A percentile compares a stretch with the other conserved stretches of the same genome.
These are phyloP conservation scores for Thalassiosira delicatula DNA, from an alignment of 352 stramenopile species.

Conservation along the genomic window DNA sequence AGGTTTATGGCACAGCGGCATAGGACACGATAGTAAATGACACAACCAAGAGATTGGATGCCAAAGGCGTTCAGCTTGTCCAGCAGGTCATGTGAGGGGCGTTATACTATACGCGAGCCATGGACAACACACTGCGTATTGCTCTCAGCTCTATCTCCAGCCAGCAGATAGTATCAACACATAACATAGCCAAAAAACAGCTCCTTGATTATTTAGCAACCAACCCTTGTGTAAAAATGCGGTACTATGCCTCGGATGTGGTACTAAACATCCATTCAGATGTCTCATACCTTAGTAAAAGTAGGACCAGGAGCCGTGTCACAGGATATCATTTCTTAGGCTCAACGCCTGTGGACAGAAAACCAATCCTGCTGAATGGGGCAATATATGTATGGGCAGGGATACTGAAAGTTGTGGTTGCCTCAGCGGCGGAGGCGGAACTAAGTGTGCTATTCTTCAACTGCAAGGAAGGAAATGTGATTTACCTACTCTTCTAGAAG, in stretches of 20 bases:
- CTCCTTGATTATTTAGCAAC: conserved; percentile 49
- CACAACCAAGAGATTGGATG: not conserved
- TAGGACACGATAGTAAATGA: not conserved
- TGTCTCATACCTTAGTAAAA: conserved; percentile 46
- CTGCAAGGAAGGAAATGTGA: conserved; percentile 25
- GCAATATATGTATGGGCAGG: not conserved
- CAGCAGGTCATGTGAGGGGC: conserved; percentile 20
- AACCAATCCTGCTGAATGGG: not conserved
- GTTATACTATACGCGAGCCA: conserved; percentile 1
- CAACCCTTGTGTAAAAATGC: conserved; percentile 26
- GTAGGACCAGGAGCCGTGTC: conserved; percentile 18
- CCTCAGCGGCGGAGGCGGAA: conserved; percentile 40
- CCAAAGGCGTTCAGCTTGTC: not conserved
- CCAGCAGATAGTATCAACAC: too few relatives aligned
- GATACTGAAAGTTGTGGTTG: conserved; percentile 16
- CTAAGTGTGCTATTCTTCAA: conserved; percentile 28
- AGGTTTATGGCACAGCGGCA: conserved; percentile 37
- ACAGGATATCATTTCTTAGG: conserved; percentile 47
- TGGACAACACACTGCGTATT: not conserved
- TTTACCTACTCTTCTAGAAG: conserved; percentile 14
- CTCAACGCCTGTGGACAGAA: not conserved
- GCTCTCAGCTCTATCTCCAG: not conserved
- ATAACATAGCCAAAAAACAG: conserved; percentile 45
- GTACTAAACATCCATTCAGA: conserved; percentile 54
- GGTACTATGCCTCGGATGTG: conserved; percentile 45